Conservation (phyloP, 2,329 filamentous ascomycete genomes). For the Trichoderma simmonsii region DNA sequence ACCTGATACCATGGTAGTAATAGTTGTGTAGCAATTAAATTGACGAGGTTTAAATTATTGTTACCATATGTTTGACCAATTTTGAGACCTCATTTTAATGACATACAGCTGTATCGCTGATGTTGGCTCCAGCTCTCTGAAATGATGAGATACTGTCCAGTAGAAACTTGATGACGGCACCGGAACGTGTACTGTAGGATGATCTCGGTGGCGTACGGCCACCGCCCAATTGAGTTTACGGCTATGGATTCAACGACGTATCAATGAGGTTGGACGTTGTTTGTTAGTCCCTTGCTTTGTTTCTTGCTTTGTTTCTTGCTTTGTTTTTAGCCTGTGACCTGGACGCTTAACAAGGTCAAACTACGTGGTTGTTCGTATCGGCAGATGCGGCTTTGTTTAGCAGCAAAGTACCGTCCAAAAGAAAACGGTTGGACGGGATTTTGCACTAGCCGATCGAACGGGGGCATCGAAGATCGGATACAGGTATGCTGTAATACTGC, state of each 20-base stretch:
- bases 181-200: background rate
- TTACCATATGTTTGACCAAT: background rate
- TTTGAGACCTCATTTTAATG: background rate
- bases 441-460: background rate
- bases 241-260: background rate
- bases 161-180: no score
- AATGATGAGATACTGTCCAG: background rate
- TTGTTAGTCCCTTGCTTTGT: background rate
- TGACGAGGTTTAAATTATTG: background rate
- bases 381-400: background rate
- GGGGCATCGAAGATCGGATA: background rate
- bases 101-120: background rate
- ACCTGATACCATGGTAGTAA: constrained; percentile 6
- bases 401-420: background rate
- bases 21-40: constrained; percentile 5
- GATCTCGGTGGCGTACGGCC: background rate
- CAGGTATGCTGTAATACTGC: background rate
- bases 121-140: background rate
- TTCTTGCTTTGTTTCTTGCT: background rate
- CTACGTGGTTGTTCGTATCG: background rate
- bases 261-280: background rate
- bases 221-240: background rate
- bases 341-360: background rate
- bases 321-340: background rate
- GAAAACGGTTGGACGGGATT: background rate